These are phyloP conservation scores for Acanthamoeba sp. DNA, from an alignment of 208 protist genomes.

Conservation along the genomic window DNA sequence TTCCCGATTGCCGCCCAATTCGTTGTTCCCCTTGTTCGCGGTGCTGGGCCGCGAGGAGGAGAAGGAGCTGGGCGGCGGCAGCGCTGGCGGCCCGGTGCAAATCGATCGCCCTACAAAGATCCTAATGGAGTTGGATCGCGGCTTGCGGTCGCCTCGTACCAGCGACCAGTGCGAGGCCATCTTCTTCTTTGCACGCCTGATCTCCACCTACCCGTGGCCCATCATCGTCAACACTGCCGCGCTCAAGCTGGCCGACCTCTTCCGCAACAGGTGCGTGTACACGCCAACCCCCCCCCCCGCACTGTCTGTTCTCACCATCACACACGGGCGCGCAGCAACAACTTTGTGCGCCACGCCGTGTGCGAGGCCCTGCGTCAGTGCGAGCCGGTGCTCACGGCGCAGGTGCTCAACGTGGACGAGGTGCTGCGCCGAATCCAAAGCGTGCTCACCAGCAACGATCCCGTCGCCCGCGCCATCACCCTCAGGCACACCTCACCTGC, in stretches of 20 bases:
- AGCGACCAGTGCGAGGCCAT: conserved; percentile 69
- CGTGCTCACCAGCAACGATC: conserved; percentile 68
- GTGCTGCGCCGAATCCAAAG: conserved; percentile 57
- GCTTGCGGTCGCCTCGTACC: conserved; percentile 19
- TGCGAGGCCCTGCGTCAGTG: conserved; percentile 24
- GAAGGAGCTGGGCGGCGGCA: neutral
- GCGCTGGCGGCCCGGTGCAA: neutral
- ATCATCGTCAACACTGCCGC: conserved; percentile 65
- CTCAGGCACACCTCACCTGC: neutral
- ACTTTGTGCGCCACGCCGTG: conserved; percentile 41
- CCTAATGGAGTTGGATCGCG: conserved; percentile 55
- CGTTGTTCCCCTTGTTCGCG: conserved; percentile 62
- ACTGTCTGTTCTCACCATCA: neutral
- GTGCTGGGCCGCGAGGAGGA: neutral
- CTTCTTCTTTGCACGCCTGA: conserved; percentile 58
- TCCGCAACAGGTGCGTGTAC: conserved; percentile 37
- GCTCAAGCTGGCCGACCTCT: conserved; percentile 69
- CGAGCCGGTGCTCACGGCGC: conserved; percentile 9
- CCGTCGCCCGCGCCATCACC: conserved; percentile 61
- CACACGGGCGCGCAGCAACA: conserved; percentile 37
- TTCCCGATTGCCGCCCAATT: conserved; percentile 55
- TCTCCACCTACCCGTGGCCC: conserved; percentile 65
- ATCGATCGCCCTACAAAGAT: conserved; percentile 22
- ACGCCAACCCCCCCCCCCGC: neutral
- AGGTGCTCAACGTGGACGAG: conserved; percentile 64